A percentile compares a stretch with the other conserved stretches of the same genome.
phyloP scores from a whole-genome alignment of 2,329 filamentous ascomycete species.

The Neopestalotiopsis clavispora region DNA sequence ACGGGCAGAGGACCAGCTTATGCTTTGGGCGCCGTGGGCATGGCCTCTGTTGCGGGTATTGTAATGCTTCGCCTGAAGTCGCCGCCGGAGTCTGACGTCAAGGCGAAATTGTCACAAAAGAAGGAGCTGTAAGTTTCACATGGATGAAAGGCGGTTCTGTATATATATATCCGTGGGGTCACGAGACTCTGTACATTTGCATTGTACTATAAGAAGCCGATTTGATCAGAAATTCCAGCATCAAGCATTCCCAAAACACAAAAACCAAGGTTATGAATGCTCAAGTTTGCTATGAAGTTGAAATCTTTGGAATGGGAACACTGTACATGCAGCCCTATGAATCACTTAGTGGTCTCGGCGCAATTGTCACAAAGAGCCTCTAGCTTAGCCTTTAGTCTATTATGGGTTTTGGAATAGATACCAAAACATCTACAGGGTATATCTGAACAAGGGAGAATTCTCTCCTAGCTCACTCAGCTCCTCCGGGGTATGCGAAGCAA shows the following conservation, averaged over 20 bases:
- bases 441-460: conserved; percentile 23
- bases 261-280: background rate
- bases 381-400: background rate
- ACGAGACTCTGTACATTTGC: background rate
- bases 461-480: conserved; percentile 23
- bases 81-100: conserved; percentile 49
- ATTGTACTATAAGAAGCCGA: background rate
- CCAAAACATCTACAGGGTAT: conserved; percentile 20
- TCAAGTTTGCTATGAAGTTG: too few species aligned
- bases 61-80: conserved; percentile 76
- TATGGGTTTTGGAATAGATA: background rate
- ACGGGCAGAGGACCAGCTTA: conserved; percentile 89
- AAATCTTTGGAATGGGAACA: too few species aligned
- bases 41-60: conserved; percentile 72
- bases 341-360: background rate
- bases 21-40: conserved; percentile 77
- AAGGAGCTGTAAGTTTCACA: conserved; percentile 31
- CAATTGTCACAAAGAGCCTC: background rate
- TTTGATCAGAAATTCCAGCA: background rate
- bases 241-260: background rate
- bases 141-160: background rate
- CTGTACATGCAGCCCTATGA: too few species aligned
- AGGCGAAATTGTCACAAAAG: conserved; percentile 24
- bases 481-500: conserved; percentile 16
- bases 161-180: background rate